A percentile compares a stretch with the other conserved stretches of the same genome.
Conservation (phyloP, 345 rosid genomes). For the Eucalyptus marginata region DNA sequence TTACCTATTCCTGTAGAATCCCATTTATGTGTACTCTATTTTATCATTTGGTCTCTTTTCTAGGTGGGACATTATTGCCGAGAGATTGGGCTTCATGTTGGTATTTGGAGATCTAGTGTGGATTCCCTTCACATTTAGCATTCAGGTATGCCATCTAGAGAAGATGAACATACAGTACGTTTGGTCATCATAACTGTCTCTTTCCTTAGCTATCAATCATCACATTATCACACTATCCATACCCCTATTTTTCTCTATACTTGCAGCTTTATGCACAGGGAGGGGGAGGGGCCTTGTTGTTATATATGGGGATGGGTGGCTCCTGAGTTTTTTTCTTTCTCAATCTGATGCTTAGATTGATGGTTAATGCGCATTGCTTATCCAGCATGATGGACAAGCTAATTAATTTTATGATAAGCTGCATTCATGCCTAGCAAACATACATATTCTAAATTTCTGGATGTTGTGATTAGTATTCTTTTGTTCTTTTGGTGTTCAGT, state of each 20-base stretch:
- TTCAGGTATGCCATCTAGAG: conserved; percentile 43
- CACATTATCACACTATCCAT: not conserved
- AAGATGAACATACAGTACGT: not conserved
- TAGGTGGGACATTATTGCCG: conserved; percentile 98
- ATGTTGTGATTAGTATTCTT: not conserved
- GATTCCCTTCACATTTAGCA: conserved; percentile 95
- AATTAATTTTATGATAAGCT: not conserved
- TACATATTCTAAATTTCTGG: not conserved
- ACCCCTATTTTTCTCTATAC: not conserved
- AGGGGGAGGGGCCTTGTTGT: not conserved
- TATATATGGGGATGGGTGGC: not conserved
- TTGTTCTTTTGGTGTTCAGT: not conserved
- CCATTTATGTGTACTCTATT: not conserved
- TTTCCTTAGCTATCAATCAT: not conserved
- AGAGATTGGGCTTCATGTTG: conserved; percentile 92
- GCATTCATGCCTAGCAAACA: not conserved
- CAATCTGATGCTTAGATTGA: not conserved
- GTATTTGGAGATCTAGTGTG: conserved; percentile 95
- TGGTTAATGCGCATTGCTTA: not conserved
- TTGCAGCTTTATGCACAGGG: too few relatives aligned
- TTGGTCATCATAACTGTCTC: not conserved
- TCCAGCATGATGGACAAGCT: not conserved
- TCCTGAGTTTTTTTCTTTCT: not conserved
- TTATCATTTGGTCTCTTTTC: not conserved
- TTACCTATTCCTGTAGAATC: not conserved